Conservation (phyloP, 108 stramenopile genomes). For the Conticribra weissflogii region DNA sequence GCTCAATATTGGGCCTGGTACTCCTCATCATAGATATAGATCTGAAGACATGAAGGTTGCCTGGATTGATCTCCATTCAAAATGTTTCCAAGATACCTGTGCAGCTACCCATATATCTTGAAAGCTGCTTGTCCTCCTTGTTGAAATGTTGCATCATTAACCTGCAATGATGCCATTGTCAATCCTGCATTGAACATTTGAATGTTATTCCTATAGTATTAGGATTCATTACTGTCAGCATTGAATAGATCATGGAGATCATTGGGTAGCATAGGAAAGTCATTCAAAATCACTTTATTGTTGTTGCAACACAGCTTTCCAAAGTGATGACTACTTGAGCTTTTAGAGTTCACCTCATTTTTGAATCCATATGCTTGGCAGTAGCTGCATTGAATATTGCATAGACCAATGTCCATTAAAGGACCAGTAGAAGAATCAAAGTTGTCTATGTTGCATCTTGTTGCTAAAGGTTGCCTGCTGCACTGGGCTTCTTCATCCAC, state of each 20-base stretch:
- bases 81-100: constrained; percentile 14
- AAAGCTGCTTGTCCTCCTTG: background rate
- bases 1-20: constrained; percentile 2
- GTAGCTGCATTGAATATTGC: too few relatives aligned
- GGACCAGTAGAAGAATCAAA: too few relatives aligned
- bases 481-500: too few relatives aligned
- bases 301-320: too few relatives aligned
- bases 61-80: background rate
- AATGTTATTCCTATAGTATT: constrained; percentile 2
- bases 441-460: too few relatives aligned
- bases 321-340: too few relatives aligned
- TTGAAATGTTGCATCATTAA: background rate
- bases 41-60: constrained; percentile 11
- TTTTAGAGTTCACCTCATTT: too few relatives aligned
- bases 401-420: too few relatives aligned
- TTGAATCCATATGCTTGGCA: too few relatives aligned
- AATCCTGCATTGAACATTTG: constrained; percentile 5
- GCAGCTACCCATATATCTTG: constrained; percentile 9
- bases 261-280: background rate
- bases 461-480: too few relatives aligned
- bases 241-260: background rate
- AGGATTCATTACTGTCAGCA: background rate
- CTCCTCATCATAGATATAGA: too few relatives aligned
- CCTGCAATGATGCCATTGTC: constrained; percentile 3
- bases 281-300: too few relatives aligned